A percentile compares a stretch with the other conserved stretches of the same genome.
phyloP scores from a whole-genome alignment of 2,329 filamentous ascomycete genomes.

The Coniochaeta sp. region DNA sequence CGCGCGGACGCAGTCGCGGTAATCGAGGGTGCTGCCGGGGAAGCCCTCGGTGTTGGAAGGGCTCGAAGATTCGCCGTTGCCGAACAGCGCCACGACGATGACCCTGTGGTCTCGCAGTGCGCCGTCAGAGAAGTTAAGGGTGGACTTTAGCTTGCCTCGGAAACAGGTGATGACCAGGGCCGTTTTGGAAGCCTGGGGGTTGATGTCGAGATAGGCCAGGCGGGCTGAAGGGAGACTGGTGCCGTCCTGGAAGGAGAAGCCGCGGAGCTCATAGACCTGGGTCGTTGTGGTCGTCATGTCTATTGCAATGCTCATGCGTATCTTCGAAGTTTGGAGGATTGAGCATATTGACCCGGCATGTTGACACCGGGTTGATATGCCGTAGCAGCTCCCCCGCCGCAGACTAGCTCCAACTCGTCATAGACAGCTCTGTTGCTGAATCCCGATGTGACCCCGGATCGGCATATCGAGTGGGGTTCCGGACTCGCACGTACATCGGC shows the following conservation, averaged over 20 bases:
- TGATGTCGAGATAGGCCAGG: slow-evolving; percentile 20
- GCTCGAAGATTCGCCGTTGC: slow-evolving; percentile 39
- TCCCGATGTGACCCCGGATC: no score
- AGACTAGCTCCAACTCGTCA: no score
- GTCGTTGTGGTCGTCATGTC: not conserved
- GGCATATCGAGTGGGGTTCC: no score
- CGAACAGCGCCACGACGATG: slow-evolving; percentile 37
- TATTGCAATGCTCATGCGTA: not conserved
- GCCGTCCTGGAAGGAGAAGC: not conserved
- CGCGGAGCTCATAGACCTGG: not conserved
- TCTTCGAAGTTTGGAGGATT: no score
- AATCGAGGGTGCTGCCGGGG: slow-evolving; percentile 28
- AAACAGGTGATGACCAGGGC: slow-evolving; percentile 49
- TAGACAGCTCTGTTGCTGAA: no score
- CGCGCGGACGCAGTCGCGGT: slow-evolving; percentile 34
- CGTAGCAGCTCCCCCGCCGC: no score
- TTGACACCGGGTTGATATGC: no score
- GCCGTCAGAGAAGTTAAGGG: slow-evolving; percentile 36
- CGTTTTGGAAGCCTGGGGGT: slow-evolving; percentile 23
- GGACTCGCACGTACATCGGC: no score
- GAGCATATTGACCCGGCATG: not conserved
- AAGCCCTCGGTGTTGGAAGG: slow-evolving; percentile 36
- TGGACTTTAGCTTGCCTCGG: slow-evolving; percentile 41
- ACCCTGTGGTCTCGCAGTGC: slow-evolving; percentile 34
- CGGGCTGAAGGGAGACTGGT: slow-evolving; percentile 18